Percentiles rank a stretch among this genome's conserved stretches.
Evolutionary conservation across 805 yeast species (phyloP).

Genomic region (Candida stauntonica): DNA sequence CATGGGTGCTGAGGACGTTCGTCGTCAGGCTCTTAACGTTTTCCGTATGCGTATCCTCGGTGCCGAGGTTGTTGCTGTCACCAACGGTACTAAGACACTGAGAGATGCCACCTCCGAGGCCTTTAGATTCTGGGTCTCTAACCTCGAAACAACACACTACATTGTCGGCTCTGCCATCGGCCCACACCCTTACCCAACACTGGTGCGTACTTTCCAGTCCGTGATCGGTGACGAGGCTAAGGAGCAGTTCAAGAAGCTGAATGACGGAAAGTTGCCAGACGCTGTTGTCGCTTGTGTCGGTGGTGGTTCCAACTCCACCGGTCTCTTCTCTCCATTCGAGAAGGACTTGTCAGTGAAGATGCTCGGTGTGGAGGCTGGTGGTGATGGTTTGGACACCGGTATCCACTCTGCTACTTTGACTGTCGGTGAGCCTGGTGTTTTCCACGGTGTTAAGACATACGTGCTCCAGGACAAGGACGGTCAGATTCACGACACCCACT

Average conservation of each 20-base stretch:
- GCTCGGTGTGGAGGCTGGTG: constrained; percentile 98
- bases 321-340: constrained; percentile 93
- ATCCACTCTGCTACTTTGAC: constrained; percentile 92
- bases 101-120: constrained; percentile 99
- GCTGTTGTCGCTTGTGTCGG: constrained; percentile 98
- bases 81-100: constrained; percentile 91
- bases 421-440: constrained; percentile 95
- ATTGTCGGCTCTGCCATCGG: constrained; percentile 98
- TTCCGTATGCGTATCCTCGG: constrained; percentile 96
- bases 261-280: constrained; percentile 82
- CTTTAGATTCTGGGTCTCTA: constrained; percentile 90
- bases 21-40: constrained; percentile 97
- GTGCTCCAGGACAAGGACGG: constrained; percentile 91
- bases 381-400: constrained; percentile 89
- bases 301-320: constrained; percentile 97
- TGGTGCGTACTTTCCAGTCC: constrained; percentile 97
- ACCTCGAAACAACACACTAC: constrained; percentile 83
- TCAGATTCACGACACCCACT: constrained; percentile 95
- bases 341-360: constrained; percentile 71
- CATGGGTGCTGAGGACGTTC: constrained; percentile 99
- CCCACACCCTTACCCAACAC: constrained; percentile 97
- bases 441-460: constrained; percentile 96
- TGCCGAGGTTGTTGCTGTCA: constrained; percentile 90
- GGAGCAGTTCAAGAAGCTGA: constrained; percentile 77
- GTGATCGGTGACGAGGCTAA: constrained; percentile 95